Percentiles rank a stretch among this genome's conserved stretches.
Evolutionary conservation across 1,139 yeast genomes (phyloP).

Genomic region (Blastobotrys aristatus): DNA sequence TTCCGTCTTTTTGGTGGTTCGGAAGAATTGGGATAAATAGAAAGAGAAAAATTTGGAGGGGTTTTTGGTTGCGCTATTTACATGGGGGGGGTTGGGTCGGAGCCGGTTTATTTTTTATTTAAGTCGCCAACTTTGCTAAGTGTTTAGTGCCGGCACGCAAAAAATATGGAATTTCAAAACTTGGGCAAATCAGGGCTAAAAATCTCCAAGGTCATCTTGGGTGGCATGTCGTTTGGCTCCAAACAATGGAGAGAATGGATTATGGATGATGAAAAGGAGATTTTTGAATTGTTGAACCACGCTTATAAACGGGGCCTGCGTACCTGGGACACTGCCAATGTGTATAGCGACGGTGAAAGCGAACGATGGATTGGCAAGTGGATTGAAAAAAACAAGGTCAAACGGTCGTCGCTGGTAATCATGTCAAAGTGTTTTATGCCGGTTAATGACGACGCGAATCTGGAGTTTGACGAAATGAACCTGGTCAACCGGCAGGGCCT

Average conservation of each 20-base stretch:
- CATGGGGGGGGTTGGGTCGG: too few relatives aligned
- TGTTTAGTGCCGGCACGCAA: too few relatives aligned
- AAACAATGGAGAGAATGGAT: constrained; percentile 48
- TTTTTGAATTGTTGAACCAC: constrained; percentile 41
- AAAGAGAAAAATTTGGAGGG: not conserved
- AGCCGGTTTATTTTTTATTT: too few relatives aligned
- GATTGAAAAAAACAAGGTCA: constrained; percentile 37
- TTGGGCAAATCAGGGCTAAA: constrained; percentile 49
- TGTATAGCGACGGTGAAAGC: constrained; percentile 42
- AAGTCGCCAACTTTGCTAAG: too few relatives aligned
- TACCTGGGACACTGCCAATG: constrained; percentile 48
- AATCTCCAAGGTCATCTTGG: constrained; percentile 49
- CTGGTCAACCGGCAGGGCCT: constrained; percentile 21
- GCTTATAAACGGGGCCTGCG: constrained; percentile 46
- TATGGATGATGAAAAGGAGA: constrained; percentile 41
- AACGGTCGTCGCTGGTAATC: constrained; percentile 37
- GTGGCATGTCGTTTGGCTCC: constrained; percentile 53
- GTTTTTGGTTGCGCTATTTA: too few relatives aligned
- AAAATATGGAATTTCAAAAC: constrained; percentile 17
- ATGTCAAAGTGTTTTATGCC: constrained; percentile 27
- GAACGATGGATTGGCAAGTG: constrained; percentile 40
- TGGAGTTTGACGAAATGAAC: constrained; percentile 37
- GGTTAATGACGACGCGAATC: constrained; percentile 31
- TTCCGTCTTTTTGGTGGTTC: not conserved
- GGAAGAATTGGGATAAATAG: not conserved